Conservation (phyloP, 257 asterid species). For the Coffea eugenioides region DNA sequence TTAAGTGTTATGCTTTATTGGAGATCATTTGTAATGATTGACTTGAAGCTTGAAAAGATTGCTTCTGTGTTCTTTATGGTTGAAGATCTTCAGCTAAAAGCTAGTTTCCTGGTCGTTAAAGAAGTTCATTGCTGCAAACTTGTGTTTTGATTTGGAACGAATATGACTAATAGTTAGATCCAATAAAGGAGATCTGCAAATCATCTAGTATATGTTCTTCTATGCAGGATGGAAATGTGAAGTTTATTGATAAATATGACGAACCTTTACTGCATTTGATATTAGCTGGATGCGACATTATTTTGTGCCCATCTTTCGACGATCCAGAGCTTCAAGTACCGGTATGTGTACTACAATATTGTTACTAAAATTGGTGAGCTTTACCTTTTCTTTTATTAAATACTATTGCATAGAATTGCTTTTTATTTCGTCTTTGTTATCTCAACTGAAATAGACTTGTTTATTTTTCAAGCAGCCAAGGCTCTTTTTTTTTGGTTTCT, state of each 20-base stretch:
- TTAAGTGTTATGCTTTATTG: background rate
- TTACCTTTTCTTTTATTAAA: background rate
- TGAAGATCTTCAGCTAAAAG: background rate
- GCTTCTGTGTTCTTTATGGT: background rate
- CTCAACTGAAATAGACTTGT: background rate
- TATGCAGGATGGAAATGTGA: slow-evolving; percentile 54
- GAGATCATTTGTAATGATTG: too few relatives aligned
- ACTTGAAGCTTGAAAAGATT: background rate
- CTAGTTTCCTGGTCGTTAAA: background rate
- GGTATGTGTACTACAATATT: slow-evolving; percentile 35
- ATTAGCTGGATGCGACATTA: slow-evolving; percentile 70
- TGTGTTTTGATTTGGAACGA: background rate
- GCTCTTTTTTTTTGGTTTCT: background rate
- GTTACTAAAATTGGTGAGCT: background rate
- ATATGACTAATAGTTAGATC: background rate
- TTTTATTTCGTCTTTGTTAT: background rate
- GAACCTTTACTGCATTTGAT: slow-evolving; percentile 63
- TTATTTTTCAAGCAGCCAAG: background rate
- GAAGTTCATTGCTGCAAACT: background rate
- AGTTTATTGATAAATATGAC: slow-evolving; percentile 52
- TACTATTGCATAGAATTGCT: background rate
- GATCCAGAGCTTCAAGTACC: slow-evolving; percentile 69
- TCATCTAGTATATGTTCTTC: slow-evolving; percentile 1
- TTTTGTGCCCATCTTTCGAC: slow-evolving; percentile 66
- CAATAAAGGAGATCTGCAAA: background rate